Conservation (phyloP, 306 rosid genomes). For the Erythrophleum fordii region DNA sequence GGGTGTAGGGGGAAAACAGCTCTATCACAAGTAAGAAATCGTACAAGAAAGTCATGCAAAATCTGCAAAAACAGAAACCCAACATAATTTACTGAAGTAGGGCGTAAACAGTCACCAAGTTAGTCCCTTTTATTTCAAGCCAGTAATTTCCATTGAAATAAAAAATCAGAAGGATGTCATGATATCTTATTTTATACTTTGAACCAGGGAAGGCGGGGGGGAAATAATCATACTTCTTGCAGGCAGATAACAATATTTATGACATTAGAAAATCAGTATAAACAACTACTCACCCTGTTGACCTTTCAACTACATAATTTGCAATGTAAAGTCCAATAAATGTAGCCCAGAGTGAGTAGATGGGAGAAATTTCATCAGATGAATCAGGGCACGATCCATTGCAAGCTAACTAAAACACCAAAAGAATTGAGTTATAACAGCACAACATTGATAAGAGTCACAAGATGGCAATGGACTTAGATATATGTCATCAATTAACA, state of each 20-base stretch:
- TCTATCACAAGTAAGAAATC: background rate
- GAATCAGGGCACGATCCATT: slow-evolving; percentile 90
- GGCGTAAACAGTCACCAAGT: background rate
- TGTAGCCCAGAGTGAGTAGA: slow-evolving; percentile 98
- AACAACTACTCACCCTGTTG: slow-evolving; percentile 86
- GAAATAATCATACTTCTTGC: slow-evolving; percentile 12
- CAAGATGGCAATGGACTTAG: background rate
- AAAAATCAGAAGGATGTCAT: slow-evolving; percentile 17
- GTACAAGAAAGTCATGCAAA: slow-evolving; percentile 12
- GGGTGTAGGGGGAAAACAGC: background rate
- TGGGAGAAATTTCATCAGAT: slow-evolving; percentile 92
- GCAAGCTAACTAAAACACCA: slow-evolving; percentile 80
- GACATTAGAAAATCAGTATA: slow-evolving; percentile 28
- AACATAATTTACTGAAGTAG: no score
- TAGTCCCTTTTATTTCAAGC: background rate
- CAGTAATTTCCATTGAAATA: slow-evolving; percentile 5
- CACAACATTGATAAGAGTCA: background rate
- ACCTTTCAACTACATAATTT: slow-evolving; percentile 95
- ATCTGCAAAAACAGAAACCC: slow-evolving; percentile 9
- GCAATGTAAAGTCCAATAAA: slow-evolving; percentile 98
- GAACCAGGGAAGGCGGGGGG: slow-evolving; percentile 19
- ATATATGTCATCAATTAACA: background rate
- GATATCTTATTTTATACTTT: background rate
- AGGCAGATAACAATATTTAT: slow-evolving; percentile 20
- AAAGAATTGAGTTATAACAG: slow-evolving; percentile 18